Base-by-base conservation (phyloP, 495 filamentous ascomycete genomes). In the Rostrohypoxylon terebratum region DNA sequence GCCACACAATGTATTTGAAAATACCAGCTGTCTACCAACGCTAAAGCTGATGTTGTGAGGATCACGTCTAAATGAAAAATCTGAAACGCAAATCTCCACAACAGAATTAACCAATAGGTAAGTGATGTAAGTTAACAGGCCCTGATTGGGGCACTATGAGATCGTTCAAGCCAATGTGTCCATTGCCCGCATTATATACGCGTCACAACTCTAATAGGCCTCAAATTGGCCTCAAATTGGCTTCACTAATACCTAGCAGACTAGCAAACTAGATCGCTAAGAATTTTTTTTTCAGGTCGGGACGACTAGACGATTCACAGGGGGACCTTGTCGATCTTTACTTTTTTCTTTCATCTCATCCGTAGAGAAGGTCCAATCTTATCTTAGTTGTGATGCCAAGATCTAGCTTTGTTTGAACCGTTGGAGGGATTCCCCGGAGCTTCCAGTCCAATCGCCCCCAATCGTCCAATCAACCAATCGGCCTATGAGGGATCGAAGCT, bases 361-460 rank as follows among this genome's bases (percentile, higher is more conserved):
- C 18, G 45, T 58, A 28, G 7, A 50, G 13, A 57, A 51, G 7
- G 31, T 42, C 61, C 62, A 69, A 73, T 73, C 71, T 59, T 66
- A 69, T 73, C 71, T 65, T 38, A 34, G 25, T 25, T 18, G 54
- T 40, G 47, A 62, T 65, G 63, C 64, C 69, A 72, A 66, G 69
- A 5, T 68, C 69, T 36, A 48, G 48, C 14, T 59, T 47, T 36
- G 63, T 68, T 31, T 18, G 47, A 53, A 38, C 64, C 47, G 55
- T 65, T 65, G 57, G 55, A 45, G 58, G 71, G 58, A 61, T 69
- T 55, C 51, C 61, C 64, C 72, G 68, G 71, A 74, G 65, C 59
- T 69, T 57, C 69, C 57, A 28, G 45, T 63, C 72, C 66, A 58
- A 51, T 61, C 45, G 36, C 28, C 28, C 28, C 28, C 28, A 28